Evolutionary conservation across 495 filamentous ascomycete genomes (phyloP).

Genomic region (Penicillium manginii): DNA sequence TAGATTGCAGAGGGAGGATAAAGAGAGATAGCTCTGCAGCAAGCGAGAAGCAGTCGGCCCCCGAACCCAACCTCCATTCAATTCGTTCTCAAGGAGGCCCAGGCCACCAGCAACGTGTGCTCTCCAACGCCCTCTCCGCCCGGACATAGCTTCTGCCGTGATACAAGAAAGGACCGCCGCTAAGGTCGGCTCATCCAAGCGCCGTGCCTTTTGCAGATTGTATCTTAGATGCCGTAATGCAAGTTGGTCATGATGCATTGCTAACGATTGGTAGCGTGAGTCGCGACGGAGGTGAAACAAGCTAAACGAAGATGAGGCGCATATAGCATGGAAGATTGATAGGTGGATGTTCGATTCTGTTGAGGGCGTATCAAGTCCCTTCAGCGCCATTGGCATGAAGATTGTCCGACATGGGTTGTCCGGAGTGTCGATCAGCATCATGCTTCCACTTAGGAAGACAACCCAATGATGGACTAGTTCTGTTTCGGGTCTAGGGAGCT

Average conservation of each 20-base stretch:
- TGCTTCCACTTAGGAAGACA: constrained; percentile 32
- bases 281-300: constrained; percentile 28
- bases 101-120: constrained; percentile 31
- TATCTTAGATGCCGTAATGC: constrained; percentile 27
- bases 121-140: constrained; percentile 31
- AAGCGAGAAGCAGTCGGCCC: constrained; percentile 24
- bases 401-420: constrained; percentile 31
- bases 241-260: constrained; percentile 29
- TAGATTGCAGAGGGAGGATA: constrained; percentile 32
- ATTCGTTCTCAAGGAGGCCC: constrained; percentile 28
- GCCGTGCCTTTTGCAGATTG: constrained; percentile 20
- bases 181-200: constrained; percentile 25
- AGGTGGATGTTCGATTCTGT: constrained; percentile 27
- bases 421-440: constrained; percentile 29
- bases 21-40: constrained; percentile 31
- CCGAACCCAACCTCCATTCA: constrained; percentile 25
- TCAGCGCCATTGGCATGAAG: constrained; percentile 31
- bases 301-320: constrained; percentile 36
- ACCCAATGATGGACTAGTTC: constrained; percentile 34
- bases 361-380: constrained; percentile 20
- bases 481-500: constrained; percentile 23
- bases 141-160: constrained; percentile 34
- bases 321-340: constrained; percentile 36
- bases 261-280: constrained; percentile 29
- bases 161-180: constrained; percentile 30